Base-by-base conservation (phyloP, 2,329 filamentous ascomycete genomes). In the Ophiocordyceps unilateralis region DNA sequence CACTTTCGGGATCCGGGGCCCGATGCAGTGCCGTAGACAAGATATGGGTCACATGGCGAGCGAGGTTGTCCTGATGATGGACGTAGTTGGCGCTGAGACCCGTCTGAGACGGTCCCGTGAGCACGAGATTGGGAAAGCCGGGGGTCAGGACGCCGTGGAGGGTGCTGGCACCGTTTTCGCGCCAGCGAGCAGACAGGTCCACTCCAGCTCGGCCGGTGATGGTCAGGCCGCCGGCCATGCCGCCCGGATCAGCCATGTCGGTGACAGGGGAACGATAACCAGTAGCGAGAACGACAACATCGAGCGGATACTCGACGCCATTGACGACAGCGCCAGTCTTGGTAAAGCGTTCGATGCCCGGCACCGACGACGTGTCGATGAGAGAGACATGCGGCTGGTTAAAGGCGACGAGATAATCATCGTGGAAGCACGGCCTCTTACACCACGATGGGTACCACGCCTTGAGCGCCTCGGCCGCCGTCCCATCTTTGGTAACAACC, bases 351-450 rank as follows among this genome's bases (percentile, higher is more conserved):
- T 67, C 60, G 3, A 76, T 55, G 7, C 74, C 72, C 46, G 65
- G 62, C 5, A 70, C 72, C 24, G 70, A 56, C 24, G 70, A 56
- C 20, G 39, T 80, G 52, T 81, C 73, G 15, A 81, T 61, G 0
- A 82, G 67, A 6, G 65, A 63, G 4, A 82, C 76, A 49, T 76
- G 69, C 0, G 64, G 56, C 24, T 52, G 53, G 56, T 82, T 82
- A 65, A 81, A 81, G 0, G 68, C 49, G 3, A 62, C 51, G 0
- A 81, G 64, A 50, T 76, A 80, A 5, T 68, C 64, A 50, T 80
- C 72, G 55, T 74, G 72, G 56, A 78, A 80, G 36, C 63, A 68
- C 0, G 76, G 75, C 0, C 77, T 67, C 54, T 81, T 81, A 61
- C 77, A 81, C 67, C 70, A 78, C 0, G 58, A 57, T 0, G 70